Conservation (phyloP, 176 grass and related monocot species). For the Cenchrus fungigraminus region DNA sequence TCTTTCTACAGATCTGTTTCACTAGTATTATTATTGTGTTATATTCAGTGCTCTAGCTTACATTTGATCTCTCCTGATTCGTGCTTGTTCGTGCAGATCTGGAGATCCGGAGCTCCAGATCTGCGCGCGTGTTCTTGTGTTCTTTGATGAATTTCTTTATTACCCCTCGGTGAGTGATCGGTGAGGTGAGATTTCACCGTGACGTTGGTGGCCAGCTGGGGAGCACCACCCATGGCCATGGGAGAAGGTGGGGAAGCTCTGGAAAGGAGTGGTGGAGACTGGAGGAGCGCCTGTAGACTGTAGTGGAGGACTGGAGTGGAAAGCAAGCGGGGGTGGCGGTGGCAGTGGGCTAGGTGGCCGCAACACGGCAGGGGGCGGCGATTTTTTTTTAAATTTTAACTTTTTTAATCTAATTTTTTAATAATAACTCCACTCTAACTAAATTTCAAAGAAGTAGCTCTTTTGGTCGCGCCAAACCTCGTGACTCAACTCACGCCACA, state of each 20-base stretch:
- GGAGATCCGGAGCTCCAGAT: constrained; percentile 2
- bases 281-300: constrained; percentile 5
- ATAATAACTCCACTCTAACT: too few relatives aligned
- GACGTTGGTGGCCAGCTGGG: constrained; percentile 27
- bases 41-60: too few relatives aligned
- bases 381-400: too few relatives aligned
- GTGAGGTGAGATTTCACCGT: background rate
- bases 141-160: background rate
- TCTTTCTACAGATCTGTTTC: constrained; percentile 35
- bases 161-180: background rate
- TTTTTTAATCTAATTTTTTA: too few relatives aligned
- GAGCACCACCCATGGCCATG: background rate
- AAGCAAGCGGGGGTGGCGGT: background rate
- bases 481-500: too few relatives aligned
- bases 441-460: too few relatives aligned
- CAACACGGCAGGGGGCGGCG: background rate
- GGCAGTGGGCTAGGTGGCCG: background rate
- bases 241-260: background rate
- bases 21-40: background rate
- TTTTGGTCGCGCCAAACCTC: too few relatives aligned
- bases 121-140: background rate
- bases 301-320: background rate
- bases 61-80: background rate
- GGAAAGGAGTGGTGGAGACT: background rate
- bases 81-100: constrained; percentile 34